Percentiles rank a stretch among this genome's conserved stretches.
These are phyloP conservation scores for Annulohypoxylon stygium DNA, from an alignment of 495 filamentous ascomycete genomes.

Conservation along the genomic window DNA sequence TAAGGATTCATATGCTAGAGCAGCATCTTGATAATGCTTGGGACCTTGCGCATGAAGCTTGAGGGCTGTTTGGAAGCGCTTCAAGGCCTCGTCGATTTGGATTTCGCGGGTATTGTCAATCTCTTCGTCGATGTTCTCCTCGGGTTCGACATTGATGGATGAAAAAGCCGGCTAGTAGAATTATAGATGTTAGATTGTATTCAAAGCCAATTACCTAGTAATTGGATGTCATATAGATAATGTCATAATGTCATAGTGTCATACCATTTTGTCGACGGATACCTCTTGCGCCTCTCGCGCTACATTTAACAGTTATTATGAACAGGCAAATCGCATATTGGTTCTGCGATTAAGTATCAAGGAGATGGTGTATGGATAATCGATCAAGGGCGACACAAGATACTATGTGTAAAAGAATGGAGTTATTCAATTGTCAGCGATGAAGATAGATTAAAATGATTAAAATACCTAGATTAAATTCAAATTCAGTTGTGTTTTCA, in stretches of 20 bases:
- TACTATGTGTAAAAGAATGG: too few species aligned
- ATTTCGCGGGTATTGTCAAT: constrained; percentile 95
- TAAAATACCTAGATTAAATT: too few species aligned
- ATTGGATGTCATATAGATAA: constrained; percentile 9
- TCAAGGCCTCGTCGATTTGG: constrained; percentile 96
- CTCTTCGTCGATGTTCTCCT: constrained; percentile 90
- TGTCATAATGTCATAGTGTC: not conserved
- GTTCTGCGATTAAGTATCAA: not conserved
- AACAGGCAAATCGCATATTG: constrained; percentile 23
- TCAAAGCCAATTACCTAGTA: not conserved
- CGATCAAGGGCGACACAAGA: not conserved
- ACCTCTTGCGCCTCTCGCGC: constrained; percentile 33
- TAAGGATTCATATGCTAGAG: constrained; percentile 84
- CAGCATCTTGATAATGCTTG: constrained; percentile 77
- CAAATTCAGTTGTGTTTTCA: not conserved
- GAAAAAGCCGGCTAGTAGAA: constrained; percentile 71
- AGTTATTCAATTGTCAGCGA: not conserved
- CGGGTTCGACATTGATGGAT: constrained; percentile 91
- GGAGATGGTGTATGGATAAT: not conserved
- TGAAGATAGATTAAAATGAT: not conserved
- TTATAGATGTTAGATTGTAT: not conserved
- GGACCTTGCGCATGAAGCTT: constrained; percentile 93
- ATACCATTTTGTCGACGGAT: constrained; percentile 43
- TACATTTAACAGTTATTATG: constrained; percentile 2
- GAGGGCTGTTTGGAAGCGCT: constrained; percentile 91